A percentile compares a stretch with the other conserved stretches of the same genome.
phyloP scores from a whole-genome alignment of 371 early-diverging fungal species.

The Chytridium lagenaria region DNA sequence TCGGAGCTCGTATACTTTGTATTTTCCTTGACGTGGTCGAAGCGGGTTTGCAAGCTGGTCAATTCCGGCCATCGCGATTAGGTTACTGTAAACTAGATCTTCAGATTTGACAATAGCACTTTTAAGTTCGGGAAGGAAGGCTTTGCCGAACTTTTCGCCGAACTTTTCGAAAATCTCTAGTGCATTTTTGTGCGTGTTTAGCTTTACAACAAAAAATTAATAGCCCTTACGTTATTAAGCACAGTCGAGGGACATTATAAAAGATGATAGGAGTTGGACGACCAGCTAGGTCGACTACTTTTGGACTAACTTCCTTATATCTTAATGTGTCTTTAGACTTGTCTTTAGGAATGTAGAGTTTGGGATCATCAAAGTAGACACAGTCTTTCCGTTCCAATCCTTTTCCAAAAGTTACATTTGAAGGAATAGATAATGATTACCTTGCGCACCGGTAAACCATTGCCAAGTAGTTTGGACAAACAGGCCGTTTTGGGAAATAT shows the following conservation, averaged over 20 bases:
- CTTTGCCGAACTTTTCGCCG: constrained; percentile 10
- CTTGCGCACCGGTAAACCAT: background rate
- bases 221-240: constrained; percentile 4
- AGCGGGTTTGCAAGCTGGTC: constrained; percentile 34
- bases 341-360: constrained; percentile 35
- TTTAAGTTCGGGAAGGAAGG: background rate
- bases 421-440: background rate
- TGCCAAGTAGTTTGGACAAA: background rate
- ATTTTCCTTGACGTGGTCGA: constrained; percentile 21
- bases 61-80: constrained; percentile 39
- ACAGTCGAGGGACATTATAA: constrained; percentile 26
- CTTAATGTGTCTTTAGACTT: constrained; percentile 24
- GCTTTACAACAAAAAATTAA: background rate
- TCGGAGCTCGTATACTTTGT: constrained; percentile 32
- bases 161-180: constrained; percentile 16
- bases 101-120: background rate
- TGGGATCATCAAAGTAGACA: constrained; percentile 16
- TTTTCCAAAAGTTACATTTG: constrained; percentile 2
- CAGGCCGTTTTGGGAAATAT: constrained; percentile 16
- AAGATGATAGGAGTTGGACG: constrained; percentile 31
- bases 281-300: constrained; percentile 22
- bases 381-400: constrained; percentile 6
- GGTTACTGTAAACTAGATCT: constrained; percentile 18
- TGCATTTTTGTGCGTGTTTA: too few relatives aligned
- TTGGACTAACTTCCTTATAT: constrained; percentile 18